Evolutionary conservation across 1,284 basidiomycete species (phyloP).

Genomic region (Pyrrhoderma lamaoense): DNA sequence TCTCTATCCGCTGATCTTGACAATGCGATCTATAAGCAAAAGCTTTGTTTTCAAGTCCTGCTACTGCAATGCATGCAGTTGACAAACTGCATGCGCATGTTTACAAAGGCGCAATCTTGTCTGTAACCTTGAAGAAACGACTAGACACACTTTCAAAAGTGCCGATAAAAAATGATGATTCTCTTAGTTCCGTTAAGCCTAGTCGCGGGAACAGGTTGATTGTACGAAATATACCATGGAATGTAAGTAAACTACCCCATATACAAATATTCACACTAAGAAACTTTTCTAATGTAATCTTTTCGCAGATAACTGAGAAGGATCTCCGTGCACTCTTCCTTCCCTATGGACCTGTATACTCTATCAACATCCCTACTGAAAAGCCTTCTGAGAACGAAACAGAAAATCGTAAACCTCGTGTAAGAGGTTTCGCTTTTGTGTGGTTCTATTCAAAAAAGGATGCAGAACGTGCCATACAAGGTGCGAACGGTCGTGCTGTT

Average conservation of each 20-base stretch:
- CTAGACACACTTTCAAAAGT: conserved; percentile 62
- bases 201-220: conserved; percentile 80
- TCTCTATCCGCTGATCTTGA: too few relatives aligned
- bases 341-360: conserved; percentile 83
- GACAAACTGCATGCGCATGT: conserved; percentile 88
- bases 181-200: conserved; percentile 28
- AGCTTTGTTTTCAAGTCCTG: conserved; percentile 69
- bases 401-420: conserved; percentile 31
- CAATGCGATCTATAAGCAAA: conserved; percentile 52
- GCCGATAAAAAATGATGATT: conserved; percentile 28
- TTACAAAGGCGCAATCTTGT: conserved; percentile 85
- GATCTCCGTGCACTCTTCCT: conserved; percentile 87
- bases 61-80: conserved; percentile 66
- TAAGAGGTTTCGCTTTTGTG: conserved; percentile 91
- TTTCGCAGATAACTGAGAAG: conserved; percentile 61
- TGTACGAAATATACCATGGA: conserved; percentile 84
- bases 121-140: conserved; percentile 87
- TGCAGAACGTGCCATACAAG: conserved; percentile 79
- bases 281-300: not conserved
- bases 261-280: not conserved
- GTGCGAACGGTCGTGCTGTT: conserved; percentile 74
- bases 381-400: conserved; percentile 19
- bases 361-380: conserved; percentile 69
- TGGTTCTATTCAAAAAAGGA: conserved; percentile 89
- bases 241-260: conserved; percentile 27